Evolutionary conservation across 2,329 filamentous ascomycete species (phyloP).

Genomic region (Pseudonectria buxi): DNA sequence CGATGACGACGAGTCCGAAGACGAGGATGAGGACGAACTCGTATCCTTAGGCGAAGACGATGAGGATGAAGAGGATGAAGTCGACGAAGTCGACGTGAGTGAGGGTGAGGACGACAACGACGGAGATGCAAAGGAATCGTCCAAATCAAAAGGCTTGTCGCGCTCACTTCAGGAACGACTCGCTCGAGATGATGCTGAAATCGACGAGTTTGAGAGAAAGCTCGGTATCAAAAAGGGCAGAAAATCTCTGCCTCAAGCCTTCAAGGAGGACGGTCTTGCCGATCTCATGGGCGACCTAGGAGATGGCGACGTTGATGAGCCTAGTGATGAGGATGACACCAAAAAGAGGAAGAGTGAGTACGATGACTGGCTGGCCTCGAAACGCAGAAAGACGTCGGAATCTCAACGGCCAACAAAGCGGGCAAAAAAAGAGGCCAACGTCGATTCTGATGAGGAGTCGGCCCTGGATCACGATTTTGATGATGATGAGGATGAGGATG

Average conservation of each 20-base stretch:
- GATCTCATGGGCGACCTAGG: constrained; percentile 64
- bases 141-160: constrained; percentile 12
- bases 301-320: constrained; percentile 29
- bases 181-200: constrained; percentile 79
- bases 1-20: constrained; percentile 18
- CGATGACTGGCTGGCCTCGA: constrained; percentile 54
- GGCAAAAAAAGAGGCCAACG: constrained; percentile 13
- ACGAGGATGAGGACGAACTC: constrained; percentile 12
- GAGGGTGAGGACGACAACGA: constrained; percentile 16
- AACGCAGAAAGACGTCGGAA: constrained; percentile 41
- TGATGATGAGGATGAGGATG: constrained; percentile 22
- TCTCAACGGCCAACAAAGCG: constrained; percentile 2
- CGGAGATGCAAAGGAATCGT: constrained; percentile 23
- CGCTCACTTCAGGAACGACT: constrained; percentile 45
- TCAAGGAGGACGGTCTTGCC: constrained; percentile 76
- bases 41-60: constrained; percentile 10
- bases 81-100: constrained; percentile 15
- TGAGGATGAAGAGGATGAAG: constrained; percentile 21
- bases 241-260: constrained; percentile 65
- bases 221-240: constrained; percentile 72
- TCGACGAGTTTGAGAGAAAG: constrained; percentile 79
- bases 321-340: constrained; percentile 48
- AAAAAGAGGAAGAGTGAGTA: constrained; percentile 54
- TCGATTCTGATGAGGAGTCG: constrained; percentile 22
- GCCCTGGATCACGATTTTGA: constrained; percentile 8